Conservation (phyloP, 1,284 basidiomycete genomes). For the Meripilus lineatus region DNA sequence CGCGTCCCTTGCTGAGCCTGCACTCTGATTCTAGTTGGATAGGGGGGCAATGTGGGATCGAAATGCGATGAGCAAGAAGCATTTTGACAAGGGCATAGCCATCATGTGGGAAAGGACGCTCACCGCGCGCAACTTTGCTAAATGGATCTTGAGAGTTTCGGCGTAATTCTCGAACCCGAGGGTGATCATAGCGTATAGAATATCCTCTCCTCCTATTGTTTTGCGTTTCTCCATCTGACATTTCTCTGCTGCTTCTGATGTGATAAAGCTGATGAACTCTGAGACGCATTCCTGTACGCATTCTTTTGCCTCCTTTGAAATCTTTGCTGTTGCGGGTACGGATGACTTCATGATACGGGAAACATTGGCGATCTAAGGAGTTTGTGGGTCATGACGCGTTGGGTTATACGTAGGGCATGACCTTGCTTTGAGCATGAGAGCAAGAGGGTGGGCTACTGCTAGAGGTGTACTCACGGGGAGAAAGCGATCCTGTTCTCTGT, state of each 20-base stretch:
- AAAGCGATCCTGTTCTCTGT: slow-evolving; percentile 88
- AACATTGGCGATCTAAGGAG: slow-evolving; percentile 87
- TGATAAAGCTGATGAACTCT: slow-evolving; percentile 95
- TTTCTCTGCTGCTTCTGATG: slow-evolving; percentile 85
- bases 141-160: slow-evolving; percentile 83
- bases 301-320: slow-evolving; percentile 96
- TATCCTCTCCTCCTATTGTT: slow-evolving; percentile 89
- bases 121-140: slow-evolving; percentile 86
- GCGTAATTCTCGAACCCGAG: slow-evolving; percentile 96
- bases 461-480: slow-evolving; percentile 63
- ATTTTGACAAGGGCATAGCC: neutral
- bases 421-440: slow-evolving; percentile 1
- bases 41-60: no score
- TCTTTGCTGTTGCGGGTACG: slow-evolving; percentile 89
- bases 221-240: slow-evolving; percentile 84
- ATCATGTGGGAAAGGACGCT: slow-evolving; percentile 16
- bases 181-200: slow-evolving; percentile 82
- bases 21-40: slow-evolving; percentile 7
- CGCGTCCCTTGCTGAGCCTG: slow-evolving; percentile 3
- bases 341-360: slow-evolving; percentile 92
- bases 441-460: slow-evolving; percentile 4
- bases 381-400: neutral
- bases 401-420: neutral
- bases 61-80: neutral
- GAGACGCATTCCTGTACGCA: slow-evolving; percentile 95